phyloP scores from a whole-genome alignment of 2,329 filamentous ascomycete genomes.

The Verticillium tricorpus region DNA sequence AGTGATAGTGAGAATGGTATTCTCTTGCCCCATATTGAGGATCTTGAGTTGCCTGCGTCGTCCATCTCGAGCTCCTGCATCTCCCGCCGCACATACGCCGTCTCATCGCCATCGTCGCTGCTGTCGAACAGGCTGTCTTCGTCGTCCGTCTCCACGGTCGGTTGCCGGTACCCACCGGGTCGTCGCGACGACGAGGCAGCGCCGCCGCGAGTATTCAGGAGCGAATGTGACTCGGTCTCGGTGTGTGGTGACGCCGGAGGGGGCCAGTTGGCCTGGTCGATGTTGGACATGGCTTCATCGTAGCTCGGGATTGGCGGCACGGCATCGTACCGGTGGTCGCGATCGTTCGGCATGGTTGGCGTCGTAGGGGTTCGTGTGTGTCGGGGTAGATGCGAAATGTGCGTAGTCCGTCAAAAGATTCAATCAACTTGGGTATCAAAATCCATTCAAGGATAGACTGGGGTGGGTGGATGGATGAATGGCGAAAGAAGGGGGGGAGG shows the following conservation, averaged over 20 bases:
- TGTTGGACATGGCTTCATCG: conserved; percentile 34
- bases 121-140: conserved; percentile 54
- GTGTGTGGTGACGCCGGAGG: conserved; percentile 20
- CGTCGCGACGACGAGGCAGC: conserved; percentile 35
- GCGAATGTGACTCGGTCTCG: conserved; percentile 69
- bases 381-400: background rate
- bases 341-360: conserved; percentile 10
- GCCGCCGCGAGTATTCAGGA: conserved; percentile 55
- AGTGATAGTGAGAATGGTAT: conserved; percentile 49
- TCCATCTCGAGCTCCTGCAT: conserved; percentile 87
- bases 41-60: conserved; percentile 29
- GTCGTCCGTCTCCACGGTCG: conserved; percentile 75
- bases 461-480: background rate
- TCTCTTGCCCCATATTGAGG: conserved; percentile 49
- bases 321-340: conserved; percentile 28
- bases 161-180: conserved; percentile 64
- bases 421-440: background rate
- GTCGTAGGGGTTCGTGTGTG: background rate
- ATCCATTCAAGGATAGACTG: background rate
- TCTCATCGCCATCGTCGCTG: conserved; percentile 46
- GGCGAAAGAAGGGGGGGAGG: conserved; percentile 17
- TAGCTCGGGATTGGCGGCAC: conserved; percentile 33
- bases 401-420: background rate
- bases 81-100: conserved; percentile 68
- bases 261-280: conserved; percentile 23